phyloP scores from a whole-genome alignment of 108 stramenopile species.

The Discostella pseudostelligera region DNA sequence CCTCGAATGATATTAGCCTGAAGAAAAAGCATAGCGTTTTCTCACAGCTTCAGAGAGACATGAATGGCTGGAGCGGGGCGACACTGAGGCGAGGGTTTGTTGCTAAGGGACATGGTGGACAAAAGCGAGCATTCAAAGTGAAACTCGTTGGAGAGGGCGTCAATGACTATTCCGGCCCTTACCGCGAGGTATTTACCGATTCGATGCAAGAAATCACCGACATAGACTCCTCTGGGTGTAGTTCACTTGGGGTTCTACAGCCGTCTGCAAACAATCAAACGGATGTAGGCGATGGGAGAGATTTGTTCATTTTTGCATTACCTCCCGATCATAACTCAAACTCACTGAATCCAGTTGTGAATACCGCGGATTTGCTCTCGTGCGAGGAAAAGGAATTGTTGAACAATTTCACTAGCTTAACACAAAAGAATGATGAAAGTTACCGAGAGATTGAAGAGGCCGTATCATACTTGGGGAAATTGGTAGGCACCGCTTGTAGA shows the following conservation, averaged over 20 bases:
- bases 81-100: constrained; percentile 88
- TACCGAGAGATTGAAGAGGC: constrained; percentile 71
- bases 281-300: constrained; percentile 73
- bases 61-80: constrained; percentile 86
- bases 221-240: constrained; percentile 42
- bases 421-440: constrained; percentile 50
- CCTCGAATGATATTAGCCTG: constrained; percentile 33
- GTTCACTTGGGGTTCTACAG: constrained; percentile 70
- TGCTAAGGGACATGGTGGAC: constrained; percentile 96
- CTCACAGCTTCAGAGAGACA: constrained; percentile 90
- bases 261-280: constrained; percentile 74
- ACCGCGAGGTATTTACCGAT: constrained; percentile 94
- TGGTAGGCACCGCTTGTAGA: constrained; percentile 89
- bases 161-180: constrained; percentile 98
- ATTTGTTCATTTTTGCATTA: constrained; percentile 71
- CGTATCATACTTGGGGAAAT: constrained; percentile 87
- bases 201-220: constrained; percentile 81
- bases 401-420: constrained; percentile 59
- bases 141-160: constrained; percentile 97
- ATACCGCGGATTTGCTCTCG: constrained; percentile 28
- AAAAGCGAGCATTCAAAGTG: constrained; percentile 95
- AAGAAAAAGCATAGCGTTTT: constrained; percentile 89
- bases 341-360: constrained; percentile 1
- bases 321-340: constrained; percentile 11
- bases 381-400: constrained; percentile 55